Percentiles rank a stretch among this genome's conserved stretches.
Conservation (phyloP, 768 basidiomycete genomes). For the Pleurotus cornucopiae region DNA sequence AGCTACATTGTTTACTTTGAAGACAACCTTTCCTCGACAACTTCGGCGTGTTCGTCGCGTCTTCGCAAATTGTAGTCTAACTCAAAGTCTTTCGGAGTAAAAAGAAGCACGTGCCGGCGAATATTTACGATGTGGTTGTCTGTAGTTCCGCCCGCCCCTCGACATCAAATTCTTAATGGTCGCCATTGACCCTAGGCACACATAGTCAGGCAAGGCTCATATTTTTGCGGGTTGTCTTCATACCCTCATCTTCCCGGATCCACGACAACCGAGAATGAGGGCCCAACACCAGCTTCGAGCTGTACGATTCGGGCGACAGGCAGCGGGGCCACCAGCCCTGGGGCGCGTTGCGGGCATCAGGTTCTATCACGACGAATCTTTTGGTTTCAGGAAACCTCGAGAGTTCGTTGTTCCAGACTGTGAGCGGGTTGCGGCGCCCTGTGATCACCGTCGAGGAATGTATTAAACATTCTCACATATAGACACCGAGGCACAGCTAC, state of each 20-base stretch:
- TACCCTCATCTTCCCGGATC: background rate
- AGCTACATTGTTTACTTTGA: too few relatives aligned
- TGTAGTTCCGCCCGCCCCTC: constrained; percentile 1
- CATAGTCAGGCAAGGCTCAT: too few relatives aligned
- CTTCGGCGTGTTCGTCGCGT: background rate
- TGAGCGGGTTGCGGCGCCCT: constrained; percentile 28
- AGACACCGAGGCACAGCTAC: constrained; percentile 66
- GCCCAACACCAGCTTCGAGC: background rate
- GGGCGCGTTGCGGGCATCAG: constrained; percentile 12
- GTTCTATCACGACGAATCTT: constrained; percentile 74
- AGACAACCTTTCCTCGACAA: background rate
- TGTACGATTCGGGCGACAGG: background rate
- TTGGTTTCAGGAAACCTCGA: constrained; percentile 66
- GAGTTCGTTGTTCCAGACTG: constrained; percentile 69
- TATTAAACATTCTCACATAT: background rate
- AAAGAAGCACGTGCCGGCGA: background rate
- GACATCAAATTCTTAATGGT: background rate
- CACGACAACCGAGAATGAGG: background rate
- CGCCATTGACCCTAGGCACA: too few relatives aligned
- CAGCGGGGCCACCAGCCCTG: background rate
- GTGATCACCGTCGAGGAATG: background rate
- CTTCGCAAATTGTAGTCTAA: too few relatives aligned
- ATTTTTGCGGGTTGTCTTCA: too few relatives aligned
- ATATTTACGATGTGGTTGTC: too few relatives aligned
- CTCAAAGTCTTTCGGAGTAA: background rate